Conservation (phyloP, 2,329 filamentous ascomycete species). For the Tolypocladium amazonense region DNA sequence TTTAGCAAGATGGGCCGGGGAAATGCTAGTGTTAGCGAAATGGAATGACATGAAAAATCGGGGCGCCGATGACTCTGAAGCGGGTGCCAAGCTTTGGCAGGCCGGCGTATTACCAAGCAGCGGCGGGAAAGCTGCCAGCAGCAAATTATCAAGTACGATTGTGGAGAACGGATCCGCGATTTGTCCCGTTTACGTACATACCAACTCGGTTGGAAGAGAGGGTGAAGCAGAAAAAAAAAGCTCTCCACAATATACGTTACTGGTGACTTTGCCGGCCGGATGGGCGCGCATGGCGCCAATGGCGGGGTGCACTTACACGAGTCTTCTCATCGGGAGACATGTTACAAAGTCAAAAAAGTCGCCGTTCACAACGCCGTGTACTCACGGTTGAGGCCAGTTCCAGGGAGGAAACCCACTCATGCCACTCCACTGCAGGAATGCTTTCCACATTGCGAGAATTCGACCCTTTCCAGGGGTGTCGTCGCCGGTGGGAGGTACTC, state of each 20-base stretch:
- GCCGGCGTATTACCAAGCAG: neutral
- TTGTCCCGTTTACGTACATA: neutral
- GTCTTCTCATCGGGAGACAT: neutral
- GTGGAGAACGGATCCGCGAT: neutral
- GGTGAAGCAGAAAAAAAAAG: neutral
- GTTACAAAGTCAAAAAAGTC: too few species aligned
- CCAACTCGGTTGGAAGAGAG: neutral
- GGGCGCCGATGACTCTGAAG: neutral
- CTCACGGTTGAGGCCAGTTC: too few species aligned
- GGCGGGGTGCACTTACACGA: neutral
- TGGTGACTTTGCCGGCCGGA: neutral
- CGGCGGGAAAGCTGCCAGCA: neutral
- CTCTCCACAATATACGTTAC: neutral
- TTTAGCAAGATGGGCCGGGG: neutral
- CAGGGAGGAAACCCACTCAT: too few species aligned
- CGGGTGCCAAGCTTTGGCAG: neutral
- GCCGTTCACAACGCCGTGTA: neutral
- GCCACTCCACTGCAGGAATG: neutral
- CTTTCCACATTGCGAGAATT: neutral
- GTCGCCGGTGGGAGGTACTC: too few species aligned
- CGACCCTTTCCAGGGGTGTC: neutral
- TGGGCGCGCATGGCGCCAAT: neutral
- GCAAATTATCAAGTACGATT: neutral
- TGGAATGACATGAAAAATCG: neutral
- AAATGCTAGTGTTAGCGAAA: neutral